Conservation (phyloP, 2,329 filamentous ascomycete genomes). For the Graphium sp. region DNA sequence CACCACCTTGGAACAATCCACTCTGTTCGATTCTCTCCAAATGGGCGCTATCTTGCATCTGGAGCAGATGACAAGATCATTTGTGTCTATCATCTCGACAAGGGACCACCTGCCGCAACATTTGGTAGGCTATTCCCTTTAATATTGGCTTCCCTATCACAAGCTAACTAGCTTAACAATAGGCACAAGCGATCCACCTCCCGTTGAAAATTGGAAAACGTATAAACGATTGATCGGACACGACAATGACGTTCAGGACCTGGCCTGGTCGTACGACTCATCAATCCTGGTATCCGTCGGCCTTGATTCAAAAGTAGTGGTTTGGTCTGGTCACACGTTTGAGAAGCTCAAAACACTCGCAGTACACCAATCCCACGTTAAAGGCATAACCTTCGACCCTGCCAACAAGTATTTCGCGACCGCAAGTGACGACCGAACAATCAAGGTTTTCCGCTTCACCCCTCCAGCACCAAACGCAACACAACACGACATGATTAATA, state of each 20-base stretch:
- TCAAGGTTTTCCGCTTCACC: conserved; percentile 92
- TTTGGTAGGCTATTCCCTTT: conserved; percentile 41
- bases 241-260: conserved; percentile 95
- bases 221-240: conserved; percentile 86
- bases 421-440: conserved; percentile 88
- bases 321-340: conserved; percentile 96
- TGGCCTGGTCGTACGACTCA: conserved; percentile 93
- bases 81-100: conserved; percentile 85
- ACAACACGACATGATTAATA: conserved; percentile 88
- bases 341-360: conserved; percentile 92
- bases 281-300: conserved; percentile 93
- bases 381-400: conserved; percentile 95
- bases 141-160: not conserved
- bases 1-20: conserved; percentile 96
- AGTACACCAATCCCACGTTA: conserved; percentile 92
- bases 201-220: conserved; percentile 96
- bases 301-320: conserved; percentile 90
- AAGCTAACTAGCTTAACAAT: too few species aligned
- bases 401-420: conserved; percentile 99
- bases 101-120: conserved; percentile 59
- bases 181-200: conserved; percentile 76
- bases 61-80: conserved; percentile 98
- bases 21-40: conserved; percentile 90
- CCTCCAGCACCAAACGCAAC: conserved; percentile 82
- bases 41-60: conserved; percentile 86